These are phyloP conservation scores for Cutaneotrichosporon daszewskae DNA, from an alignment of 1,284 basidiomycete species.

Conservation along the genomic window DNA sequence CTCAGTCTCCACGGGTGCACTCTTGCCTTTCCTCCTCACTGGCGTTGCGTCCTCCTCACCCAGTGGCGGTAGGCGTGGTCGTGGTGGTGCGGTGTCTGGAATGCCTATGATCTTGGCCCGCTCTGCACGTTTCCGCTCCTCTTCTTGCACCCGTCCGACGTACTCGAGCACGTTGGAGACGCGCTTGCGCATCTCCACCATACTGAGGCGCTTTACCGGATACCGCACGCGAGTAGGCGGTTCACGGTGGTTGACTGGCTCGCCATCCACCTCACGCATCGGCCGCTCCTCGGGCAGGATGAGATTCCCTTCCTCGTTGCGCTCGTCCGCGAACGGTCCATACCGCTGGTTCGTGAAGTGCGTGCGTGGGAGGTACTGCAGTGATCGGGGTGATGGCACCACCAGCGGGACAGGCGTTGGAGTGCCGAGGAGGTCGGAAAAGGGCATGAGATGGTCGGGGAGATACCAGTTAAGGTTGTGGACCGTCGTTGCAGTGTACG, in stretches of 20 bases:
- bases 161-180: conserved; percentile 87
- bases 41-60: conserved; percentile 9
- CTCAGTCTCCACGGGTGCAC: background rate
- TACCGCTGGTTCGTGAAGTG: conserved; percentile 36
- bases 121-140: conserved; percentile 64
- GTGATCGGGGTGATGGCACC: conserved; percentile 52
- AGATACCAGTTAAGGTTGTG: conserved; percentile 66
- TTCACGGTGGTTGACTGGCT: conserved; percentile 56
- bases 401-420: conserved; percentile 67
- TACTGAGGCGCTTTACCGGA: conserved; percentile 88
- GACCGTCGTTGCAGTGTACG: conserved; percentile 28
- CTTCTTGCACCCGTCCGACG: conserved; percentile 60
- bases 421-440: conserved; percentile 75
- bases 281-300: conserved; percentile 26
- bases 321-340: conserved; percentile 34
- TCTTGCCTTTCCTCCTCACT: conserved; percentile 7
- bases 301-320: conserved; percentile 30
- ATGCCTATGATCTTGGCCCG: conserved; percentile 61
- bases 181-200: conserved; percentile 94
- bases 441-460: conserved; percentile 87
- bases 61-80: conserved; percentile 8
- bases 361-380: conserved; percentile 32
- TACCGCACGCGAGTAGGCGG: conserved; percentile 88
- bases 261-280: conserved; percentile 26
- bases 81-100: conserved; percentile 7